Evolutionary conservation across 495 filamentous ascomycete genomes (phyloP).

Genomic region (Penicillium malachiteum): DNA sequence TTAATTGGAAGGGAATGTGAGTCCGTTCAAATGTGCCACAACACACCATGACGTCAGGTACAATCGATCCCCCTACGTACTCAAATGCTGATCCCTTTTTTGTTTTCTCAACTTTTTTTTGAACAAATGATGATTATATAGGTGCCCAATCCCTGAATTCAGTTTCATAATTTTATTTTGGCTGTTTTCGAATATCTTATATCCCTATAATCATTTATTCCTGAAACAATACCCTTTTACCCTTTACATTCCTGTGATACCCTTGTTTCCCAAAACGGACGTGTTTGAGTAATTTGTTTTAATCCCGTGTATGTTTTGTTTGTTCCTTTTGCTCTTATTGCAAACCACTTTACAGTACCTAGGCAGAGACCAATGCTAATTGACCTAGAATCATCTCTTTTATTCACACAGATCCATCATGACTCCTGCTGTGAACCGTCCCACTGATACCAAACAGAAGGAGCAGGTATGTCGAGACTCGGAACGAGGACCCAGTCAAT

Average conservation of each 20-base stretch:
- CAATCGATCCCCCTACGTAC: neutral
- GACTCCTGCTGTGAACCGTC: slow-evolving; percentile 59
- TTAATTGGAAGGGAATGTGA: slow-evolving; percentile 1
- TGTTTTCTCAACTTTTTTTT: neutral
- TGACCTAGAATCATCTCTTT: slow-evolving; percentile 12
- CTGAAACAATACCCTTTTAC: no score
- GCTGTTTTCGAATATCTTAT: slow-evolving; percentile 5
- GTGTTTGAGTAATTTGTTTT: slow-evolving; percentile 19
- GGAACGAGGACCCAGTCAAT: neutral
- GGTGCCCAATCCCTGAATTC: slow-evolving; percentile 10
- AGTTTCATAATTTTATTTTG: neutral
- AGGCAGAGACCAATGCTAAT: slow-evolving; percentile 4
- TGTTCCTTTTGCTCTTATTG: slow-evolving; percentile 14
- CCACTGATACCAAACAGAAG: slow-evolving; percentile 60
- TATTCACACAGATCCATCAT: slow-evolving; percentile 29
- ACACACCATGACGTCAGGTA: slow-evolving; percentile 3
- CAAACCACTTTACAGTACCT: slow-evolving; percentile 12
- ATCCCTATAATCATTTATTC: slow-evolving; percentile 15
- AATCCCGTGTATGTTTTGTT: slow-evolving; percentile 15
- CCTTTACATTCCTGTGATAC: slow-evolving; percentile 38
- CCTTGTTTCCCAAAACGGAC: slow-evolving; percentile 20
- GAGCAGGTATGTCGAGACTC: slow-evolving; percentile 39
- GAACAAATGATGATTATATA: neutral
- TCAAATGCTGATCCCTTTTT: neutral
- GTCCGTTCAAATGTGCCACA: slow-evolving; percentile 1